A percentile compares a stretch with the other conserved stretches of the same genome.
Conservation (phyloP, 2,329 filamentous ascomycete species). For the Fusarium neocosmosporiellum region DNA sequence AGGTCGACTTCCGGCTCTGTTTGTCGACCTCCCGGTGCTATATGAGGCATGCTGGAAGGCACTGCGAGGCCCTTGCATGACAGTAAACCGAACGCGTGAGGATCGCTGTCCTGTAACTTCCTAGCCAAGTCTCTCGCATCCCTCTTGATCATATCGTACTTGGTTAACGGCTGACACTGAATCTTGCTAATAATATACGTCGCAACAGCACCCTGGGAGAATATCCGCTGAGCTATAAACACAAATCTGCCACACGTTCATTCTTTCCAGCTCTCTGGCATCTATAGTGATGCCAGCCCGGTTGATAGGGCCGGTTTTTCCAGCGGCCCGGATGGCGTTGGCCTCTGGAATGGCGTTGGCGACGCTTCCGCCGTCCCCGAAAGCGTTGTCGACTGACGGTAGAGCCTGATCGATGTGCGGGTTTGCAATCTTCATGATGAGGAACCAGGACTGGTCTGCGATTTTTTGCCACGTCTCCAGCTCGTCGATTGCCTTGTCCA, state of each 20-base stretch:
- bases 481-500: neutral
- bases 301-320: neutral
- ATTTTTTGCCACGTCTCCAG: neutral
- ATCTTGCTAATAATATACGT: neutral
- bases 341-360: neutral
- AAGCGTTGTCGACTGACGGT: neutral
- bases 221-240: neutral
- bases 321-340: neutral
- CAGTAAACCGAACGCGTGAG: neutral
- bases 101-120: neutral
- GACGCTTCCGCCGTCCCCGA: neutral
- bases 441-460: neutral
- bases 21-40: neutral
- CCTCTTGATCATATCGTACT: neutral
- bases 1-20: neutral
- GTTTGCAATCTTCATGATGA: neutral
- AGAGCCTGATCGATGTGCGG: neutral
- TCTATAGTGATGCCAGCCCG: neutral
- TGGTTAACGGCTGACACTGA: neutral
- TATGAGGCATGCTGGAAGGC: neutral
- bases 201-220: neutral
- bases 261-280: neutral
- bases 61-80: neutral
- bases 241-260: neutral
- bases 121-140: neutral